Evolutionary conservation across 805 yeast genomes (phyloP).

Genomic region (Candida tallmaniae): DNA sequence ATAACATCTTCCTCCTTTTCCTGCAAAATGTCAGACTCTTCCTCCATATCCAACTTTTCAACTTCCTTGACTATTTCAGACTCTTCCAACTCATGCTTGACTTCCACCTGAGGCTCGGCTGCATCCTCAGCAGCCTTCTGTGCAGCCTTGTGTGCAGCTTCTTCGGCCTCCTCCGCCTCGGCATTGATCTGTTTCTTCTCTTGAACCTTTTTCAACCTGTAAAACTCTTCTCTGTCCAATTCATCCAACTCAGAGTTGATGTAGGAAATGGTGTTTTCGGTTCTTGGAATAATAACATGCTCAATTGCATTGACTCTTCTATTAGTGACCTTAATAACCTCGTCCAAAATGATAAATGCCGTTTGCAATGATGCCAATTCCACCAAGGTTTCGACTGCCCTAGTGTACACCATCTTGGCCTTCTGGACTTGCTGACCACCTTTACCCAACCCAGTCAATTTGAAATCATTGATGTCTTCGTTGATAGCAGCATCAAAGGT

Average conservation of each 20-base stretch:
- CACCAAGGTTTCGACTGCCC: conserved; percentile 94
- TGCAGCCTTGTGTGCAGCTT: neutral
- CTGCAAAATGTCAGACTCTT: conserved; percentile 13
- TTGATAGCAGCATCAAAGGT: conserved; percentile 84
- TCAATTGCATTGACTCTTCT: conserved; percentile 98
- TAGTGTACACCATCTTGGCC: conserved; percentile 89
- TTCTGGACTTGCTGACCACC: conserved; percentile 98
- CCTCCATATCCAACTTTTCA: conserved; percentile 19
- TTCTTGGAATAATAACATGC: conserved; percentile 95
- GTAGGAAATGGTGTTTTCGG: conserved; percentile 88
- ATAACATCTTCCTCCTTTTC: conserved; percentile 46
- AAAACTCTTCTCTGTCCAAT: conserved; percentile 96
- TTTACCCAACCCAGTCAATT: conserved; percentile 93
- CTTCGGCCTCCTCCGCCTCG: conserved; percentile 46
- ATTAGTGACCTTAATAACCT: conserved; percentile 95
- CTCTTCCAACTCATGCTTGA: conserved; percentile 12
- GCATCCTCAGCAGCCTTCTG: conserved; percentile 14
- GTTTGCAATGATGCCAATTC: conserved; percentile 95
- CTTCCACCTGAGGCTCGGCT: neutral
- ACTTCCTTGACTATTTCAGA: conserved; percentile 25
- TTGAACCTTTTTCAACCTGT: conserved; percentile 92
- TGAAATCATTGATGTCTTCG: conserved; percentile 86
- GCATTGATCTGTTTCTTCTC: conserved; percentile 84
- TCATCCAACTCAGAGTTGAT: conserved; percentile 96
- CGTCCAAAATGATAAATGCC: conserved; percentile 93